Conservation (phyloP, 305 asterid genomes). For the Solanum hybrid region DNA sequence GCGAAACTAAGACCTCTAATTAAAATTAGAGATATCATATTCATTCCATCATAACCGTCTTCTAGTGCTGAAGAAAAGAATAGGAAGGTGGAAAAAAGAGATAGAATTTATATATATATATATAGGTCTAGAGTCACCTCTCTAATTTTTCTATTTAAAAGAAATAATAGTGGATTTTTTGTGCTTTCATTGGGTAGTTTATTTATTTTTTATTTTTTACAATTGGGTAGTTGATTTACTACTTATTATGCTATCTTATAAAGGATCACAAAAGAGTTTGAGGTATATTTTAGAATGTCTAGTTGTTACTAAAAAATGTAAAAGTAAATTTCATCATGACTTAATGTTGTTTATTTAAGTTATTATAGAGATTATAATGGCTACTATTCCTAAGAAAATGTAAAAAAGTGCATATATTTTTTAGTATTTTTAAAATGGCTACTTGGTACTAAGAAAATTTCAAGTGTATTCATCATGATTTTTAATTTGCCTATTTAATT, state of each 20-base stretch:
- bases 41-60: not conserved
- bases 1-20: fast-evolving
- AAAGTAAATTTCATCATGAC: not conserved
- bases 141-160: not conserved
- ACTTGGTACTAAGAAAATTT: not conserved
- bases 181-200: not conserved
- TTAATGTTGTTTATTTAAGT: not conserved
- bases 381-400: not conserved
- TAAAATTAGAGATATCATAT: not conserved
- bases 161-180: not conserved
- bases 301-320: not conserved
- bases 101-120: not conserved
- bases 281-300: not conserved
- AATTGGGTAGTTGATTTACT: not conserved
- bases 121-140: not conserved
- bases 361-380: not conserved
- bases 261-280: not conserved
- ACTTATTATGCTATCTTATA: not conserved
- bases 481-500: not conserved
- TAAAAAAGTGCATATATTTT: not conserved
- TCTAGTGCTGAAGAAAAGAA: not conserved
- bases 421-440: not conserved
- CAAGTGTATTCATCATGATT: not conserved
- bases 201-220: not conserved
- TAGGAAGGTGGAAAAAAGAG: not conserved